A percentile compares a stretch with the other conserved stretches of the same genome.
These are phyloP conservation scores for Solanum pinnatisectum DNA, from an alignment of 257 asterid genomes.

Conservation along the genomic window DNA sequence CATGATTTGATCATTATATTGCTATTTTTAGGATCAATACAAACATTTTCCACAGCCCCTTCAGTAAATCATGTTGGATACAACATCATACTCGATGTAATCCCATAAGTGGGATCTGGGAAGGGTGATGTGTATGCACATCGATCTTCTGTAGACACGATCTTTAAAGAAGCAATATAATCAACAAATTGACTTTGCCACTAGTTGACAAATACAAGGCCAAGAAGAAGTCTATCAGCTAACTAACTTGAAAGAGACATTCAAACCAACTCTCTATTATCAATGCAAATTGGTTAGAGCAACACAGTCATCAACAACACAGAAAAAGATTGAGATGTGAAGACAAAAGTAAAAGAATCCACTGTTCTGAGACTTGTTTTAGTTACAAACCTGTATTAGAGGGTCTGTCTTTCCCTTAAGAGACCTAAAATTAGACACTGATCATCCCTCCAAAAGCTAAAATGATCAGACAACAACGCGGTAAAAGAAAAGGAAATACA, in stretches of 20 bases:
- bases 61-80: neutral
- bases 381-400: constrained; percentile 72
- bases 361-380: constrained; percentile 45
- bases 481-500: constrained; percentile 25
- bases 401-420: constrained; percentile 27
- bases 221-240: neutral
- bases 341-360: constrained; percentile 28
- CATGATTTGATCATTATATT: neutral
- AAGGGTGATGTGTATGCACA: neutral
- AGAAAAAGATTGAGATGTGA: neutral
- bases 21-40: neutral
- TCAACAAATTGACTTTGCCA: neutral
- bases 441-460: constrained; percentile 39
- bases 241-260: neutral
- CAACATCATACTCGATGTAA: neutral
- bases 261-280: neutral
- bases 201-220: neutral
- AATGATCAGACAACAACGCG: constrained; percentile 31
- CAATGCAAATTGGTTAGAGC: neutral
- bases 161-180: neutral
- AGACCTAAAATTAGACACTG: constrained; percentile 49
- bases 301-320: neutral
- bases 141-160: neutral
- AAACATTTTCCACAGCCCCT: neutral
- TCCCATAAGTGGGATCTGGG: neutral